These are phyloP conservation scores for Saccharomycopsis amapae DNA, from an alignment of 805 yeast genomes.

Conservation along the genomic window DNA sequence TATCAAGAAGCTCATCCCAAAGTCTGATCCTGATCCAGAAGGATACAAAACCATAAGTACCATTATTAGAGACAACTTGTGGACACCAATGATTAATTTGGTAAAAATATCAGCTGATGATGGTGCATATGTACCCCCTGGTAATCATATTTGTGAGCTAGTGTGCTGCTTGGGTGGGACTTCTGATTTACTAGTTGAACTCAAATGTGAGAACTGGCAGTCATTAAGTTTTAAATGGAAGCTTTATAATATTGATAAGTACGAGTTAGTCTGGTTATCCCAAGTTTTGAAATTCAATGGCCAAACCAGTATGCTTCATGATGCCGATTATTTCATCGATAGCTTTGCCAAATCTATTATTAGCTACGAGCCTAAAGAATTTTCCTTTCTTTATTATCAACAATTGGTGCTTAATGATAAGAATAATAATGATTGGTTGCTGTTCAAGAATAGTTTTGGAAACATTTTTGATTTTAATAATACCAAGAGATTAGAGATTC, in stretches of 20 bases:
- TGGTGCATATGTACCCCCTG: constrained; percentile 3
- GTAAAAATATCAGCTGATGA: neutral
- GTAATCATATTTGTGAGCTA: constrained; percentile 3
- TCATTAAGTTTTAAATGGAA: constrained; percentile 18
- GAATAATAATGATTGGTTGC: constrained; percentile 6
- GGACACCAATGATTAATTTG: constrained; percentile 13
- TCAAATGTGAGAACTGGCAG: constrained; percentile 17
- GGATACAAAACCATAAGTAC: neutral
- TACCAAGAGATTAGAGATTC: constrained; percentile 1
- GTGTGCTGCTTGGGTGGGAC: constrained; percentile 8
- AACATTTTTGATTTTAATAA: constrained; percentile 5
- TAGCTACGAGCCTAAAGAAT: neutral
- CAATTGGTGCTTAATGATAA: constrained; percentile 1
- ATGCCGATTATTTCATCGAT: constrained; percentile 12
- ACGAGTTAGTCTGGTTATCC: constrained; percentile 15
- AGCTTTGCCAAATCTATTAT: constrained; percentile 6
- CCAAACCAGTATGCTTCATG: constrained; percentile 2
- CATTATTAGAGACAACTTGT: neutral
- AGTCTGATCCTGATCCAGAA: too few species aligned
- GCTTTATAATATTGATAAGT: constrained; percentile 1
- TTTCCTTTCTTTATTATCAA: constrained; percentile 4
- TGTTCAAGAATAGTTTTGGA: neutral
- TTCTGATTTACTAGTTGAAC: constrained; percentile 15
- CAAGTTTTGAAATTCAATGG: constrained; percentile 10
- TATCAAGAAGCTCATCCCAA: neutral